Base-by-base conservation (phyloP, 106 monocot species). In the Narthecium ossifragum region DNA sequence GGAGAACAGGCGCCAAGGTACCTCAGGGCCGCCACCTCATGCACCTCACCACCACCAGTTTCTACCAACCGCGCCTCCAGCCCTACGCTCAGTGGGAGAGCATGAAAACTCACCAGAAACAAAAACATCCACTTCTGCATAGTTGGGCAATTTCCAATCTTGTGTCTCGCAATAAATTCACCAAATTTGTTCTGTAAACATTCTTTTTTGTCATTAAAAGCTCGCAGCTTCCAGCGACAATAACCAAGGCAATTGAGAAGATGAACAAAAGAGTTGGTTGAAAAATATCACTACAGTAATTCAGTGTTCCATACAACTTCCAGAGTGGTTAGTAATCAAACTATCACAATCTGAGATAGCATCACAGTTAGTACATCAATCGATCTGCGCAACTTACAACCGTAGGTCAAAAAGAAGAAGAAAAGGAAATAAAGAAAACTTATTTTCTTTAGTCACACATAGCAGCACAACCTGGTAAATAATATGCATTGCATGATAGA, bases 281-380 rank as follows among this genome's bases (percentile, higher is more conserved):
- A 61, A 49, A 70, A 31, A 37, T 23, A 56, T 45, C 57, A 55
- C 55, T 38, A 59, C 69, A 50, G 47, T 47, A 34, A 37, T 27
- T 43, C 29, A 48, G 38, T 57, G 12, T 67, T 59, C 65, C 27
- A 51, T 72, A 72, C 75, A 81, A 59, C 57, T 58, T 72, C 43
- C 68, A 63, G 55, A 60, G 50, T 54, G 75, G 70, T 75, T 75
- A 68, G 76, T 41, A 46, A 67, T 59, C 62, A 67, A 71, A 71
- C 55, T 67, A 58, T 67, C 66, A 57, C 56, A 80, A 71, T 57
- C 39, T 71, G 59, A 23, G 65, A 70, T 8, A 64, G 27, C 13
- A 59, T 24, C 14, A 21, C n/a, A 3, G 68, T 77, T 61, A 74
- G 70, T 55, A 66, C 69, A 70, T 31, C 36, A 54, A 74, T 65